These are phyloP conservation scores for Piloderma croceum DNA, from an alignment of 768 basidiomycete species.

Conservation along the genomic window DNA sequence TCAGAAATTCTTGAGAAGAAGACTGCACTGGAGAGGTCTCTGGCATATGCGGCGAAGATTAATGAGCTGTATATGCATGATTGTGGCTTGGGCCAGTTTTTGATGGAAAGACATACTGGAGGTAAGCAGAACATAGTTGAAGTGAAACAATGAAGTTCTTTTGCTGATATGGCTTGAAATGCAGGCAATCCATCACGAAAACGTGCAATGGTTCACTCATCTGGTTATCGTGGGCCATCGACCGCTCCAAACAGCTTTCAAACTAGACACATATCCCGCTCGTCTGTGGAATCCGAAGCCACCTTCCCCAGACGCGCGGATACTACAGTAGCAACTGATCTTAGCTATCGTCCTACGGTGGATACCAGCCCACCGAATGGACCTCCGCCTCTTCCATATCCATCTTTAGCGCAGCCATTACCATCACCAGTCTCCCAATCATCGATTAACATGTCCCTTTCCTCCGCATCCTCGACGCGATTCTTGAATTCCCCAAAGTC, in stretches of 20 bases:
- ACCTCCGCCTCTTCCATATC: slow-evolving; percentile 68
- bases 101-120: slow-evolving; percentile 48
- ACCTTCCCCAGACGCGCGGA: slow-evolving; percentile 81
- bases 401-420: slow-evolving; percentile 47
- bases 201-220: no score
- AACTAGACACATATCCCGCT: slow-evolving; percentile 62
- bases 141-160: slow-evolving; percentile 11
- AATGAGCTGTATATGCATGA: slow-evolving; percentile 74
- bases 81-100: slow-evolving; percentile 76
- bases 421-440: slow-evolving; percentile 21
- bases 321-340: slow-evolving; percentile 72
- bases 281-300: slow-evolving; percentile 67
- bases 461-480: slow-evolving; percentile 49
- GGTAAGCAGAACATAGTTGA: slow-evolving; percentile 34
- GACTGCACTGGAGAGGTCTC: slow-evolving; percentile 61
- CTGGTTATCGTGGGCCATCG: no score
- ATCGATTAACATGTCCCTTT: slow-evolving; percentile 28
- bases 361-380: slow-evolving; percentile 50
- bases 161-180: no score
- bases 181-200: no score
- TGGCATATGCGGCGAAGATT: slow-evolving; percentile 74
- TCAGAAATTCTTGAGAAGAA: slow-evolving; percentile 54
- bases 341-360: slow-evolving; percentile 41
- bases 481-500: slow-evolving; percentile 39
- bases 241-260: slow-evolving; percentile 43